Evolutionary conservation across 768 basidiomycete genomes (phyloP).

Genomic region (Lactifluus piperatus): DNA sequence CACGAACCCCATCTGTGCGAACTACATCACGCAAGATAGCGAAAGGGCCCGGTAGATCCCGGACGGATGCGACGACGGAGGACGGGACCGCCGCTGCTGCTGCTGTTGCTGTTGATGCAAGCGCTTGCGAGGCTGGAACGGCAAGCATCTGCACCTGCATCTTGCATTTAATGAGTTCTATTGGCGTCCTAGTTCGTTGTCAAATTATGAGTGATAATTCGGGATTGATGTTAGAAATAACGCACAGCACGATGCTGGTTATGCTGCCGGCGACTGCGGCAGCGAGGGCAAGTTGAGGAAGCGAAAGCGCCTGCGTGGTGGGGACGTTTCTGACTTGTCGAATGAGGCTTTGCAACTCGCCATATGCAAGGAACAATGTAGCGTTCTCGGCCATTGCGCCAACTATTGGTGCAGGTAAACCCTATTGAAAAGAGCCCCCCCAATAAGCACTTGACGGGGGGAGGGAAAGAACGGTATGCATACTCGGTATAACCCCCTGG

Average conservation of each 20-base stretch:
- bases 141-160: constrained; percentile 94
- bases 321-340: constrained; percentile 34
- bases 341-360: constrained; percentile 58
- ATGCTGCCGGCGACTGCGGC: constrained; percentile 82
- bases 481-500: constrained; percentile 82
- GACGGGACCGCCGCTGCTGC: constrained; percentile 34
- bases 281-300: constrained; percentile 67
- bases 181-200: constrained; percentile 64
- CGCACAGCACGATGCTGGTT: constrained; percentile 82
- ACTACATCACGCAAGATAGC: constrained; percentile 57
- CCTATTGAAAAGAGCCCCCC: constrained; percentile 32
- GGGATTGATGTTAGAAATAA: too few species aligned
- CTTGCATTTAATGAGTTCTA: constrained; percentile 93
- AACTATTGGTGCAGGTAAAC: constrained; percentile 81
- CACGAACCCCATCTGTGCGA: constrained; percentile 59
- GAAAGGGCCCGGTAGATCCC: constrained; percentile 61
- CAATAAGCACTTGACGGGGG: not conserved
- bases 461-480: constrained; percentile 23
- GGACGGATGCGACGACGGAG: constrained; percentile 16
- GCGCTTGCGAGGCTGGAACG: constrained; percentile 20
- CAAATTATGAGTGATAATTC: too few species aligned
- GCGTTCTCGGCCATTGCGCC: constrained; percentile 94
- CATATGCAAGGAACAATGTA: constrained; percentile 78
- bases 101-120: constrained; percentile 22
- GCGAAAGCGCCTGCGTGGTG: constrained; percentile 37